These are phyloP conservation scores for Colletotrichum melonis DNA, from an alignment of 2,329 filamentous ascomycete genomes.

Conservation along the genomic window DNA sequence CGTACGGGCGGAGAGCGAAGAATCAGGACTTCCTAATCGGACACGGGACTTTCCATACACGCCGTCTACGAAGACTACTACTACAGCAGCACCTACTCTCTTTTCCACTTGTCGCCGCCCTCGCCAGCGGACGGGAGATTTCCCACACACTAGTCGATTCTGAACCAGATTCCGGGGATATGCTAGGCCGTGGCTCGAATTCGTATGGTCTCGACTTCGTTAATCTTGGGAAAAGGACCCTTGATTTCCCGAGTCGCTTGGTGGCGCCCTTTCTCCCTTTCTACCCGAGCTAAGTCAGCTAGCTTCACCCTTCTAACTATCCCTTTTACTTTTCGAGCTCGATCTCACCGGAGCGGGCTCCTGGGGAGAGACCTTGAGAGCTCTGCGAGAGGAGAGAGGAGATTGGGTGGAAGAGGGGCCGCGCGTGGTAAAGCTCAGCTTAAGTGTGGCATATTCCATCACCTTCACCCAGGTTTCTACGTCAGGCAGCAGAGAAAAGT, in stretches of 20 bases:
- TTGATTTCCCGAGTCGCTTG: not conserved
- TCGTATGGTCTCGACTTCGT: not conserved
- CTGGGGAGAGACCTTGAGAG: not conserved
- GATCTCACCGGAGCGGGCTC: not conserved
- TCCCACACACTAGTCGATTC: not conserved
- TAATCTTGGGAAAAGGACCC: not conserved
- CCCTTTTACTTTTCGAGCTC: not conserved
- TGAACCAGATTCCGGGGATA: not conserved
- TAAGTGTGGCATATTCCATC: not conserved
- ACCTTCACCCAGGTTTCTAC: not conserved
- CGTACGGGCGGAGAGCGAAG: not conserved
- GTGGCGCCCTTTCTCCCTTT: not conserved
- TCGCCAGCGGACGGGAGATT: not conserved
- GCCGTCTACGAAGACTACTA: not conserved
- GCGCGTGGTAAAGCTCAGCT: not conserved
- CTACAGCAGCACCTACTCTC: not conserved
- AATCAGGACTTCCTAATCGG: not conserved
- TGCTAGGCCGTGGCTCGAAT: not conserved
- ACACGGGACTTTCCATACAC: not conserved
- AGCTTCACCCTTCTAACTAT: not conserved
- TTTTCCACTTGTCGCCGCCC: not conserved
- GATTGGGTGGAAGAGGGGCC: not conserved
- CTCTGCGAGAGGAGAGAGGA: not conserved
- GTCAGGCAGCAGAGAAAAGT: not conserved
- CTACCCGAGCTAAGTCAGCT: not conserved